Base-by-base conservation (phyloP, 1,284 basidiomycete species). In the Pseudozyma sp. region DNA sequence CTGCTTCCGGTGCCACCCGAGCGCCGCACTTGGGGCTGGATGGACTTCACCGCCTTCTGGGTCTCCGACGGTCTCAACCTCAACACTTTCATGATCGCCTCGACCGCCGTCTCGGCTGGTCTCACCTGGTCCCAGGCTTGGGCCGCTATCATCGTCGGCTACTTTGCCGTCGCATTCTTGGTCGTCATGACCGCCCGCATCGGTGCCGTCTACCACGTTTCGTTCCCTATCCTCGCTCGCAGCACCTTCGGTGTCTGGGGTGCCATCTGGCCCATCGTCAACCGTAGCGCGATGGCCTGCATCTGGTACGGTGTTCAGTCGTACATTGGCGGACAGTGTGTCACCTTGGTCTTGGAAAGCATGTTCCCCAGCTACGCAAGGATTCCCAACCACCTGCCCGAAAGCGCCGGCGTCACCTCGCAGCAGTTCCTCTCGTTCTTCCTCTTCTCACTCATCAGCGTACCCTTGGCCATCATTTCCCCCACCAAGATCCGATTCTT, bases 401-500 rank as follows among this genome's bases (percentile, higher is more conserved):
- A 86, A 16, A 90, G 89, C 8, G 89, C 91, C 52, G 91, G 91
- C 34, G 92, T 89, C 14, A 90, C 87, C 90, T 3, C 86, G 87
- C 42, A 90, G 91, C 82, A 42, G 40, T 91, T 92, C 77, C 85
- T 94, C 85, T 89, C 89, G 70, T 95, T 94, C 88, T 90, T 94
- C 87, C 86, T 95, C 68, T 95, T 94, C 87, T 93, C 92, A 89
- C 85, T 93, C 44, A 87, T 93, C 57, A 91, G 90, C 35, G 87
- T 94, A 11, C 91, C 92, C 5, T 89, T 90, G 30, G 91, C 93
- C 69, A 92, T 89, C 89, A 90, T 92, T 63, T 91, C 91, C 5
- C 89, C 93, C 45, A 91, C 93, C 86, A 89, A 91, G 82, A 90
- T 94, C 71, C 89, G 91, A 42, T 91, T 92, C 83, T 87, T 94